Base-by-base conservation (phyloP, 768 basidiomycete genomes). In the Leccinum sublutescens region DNA sequence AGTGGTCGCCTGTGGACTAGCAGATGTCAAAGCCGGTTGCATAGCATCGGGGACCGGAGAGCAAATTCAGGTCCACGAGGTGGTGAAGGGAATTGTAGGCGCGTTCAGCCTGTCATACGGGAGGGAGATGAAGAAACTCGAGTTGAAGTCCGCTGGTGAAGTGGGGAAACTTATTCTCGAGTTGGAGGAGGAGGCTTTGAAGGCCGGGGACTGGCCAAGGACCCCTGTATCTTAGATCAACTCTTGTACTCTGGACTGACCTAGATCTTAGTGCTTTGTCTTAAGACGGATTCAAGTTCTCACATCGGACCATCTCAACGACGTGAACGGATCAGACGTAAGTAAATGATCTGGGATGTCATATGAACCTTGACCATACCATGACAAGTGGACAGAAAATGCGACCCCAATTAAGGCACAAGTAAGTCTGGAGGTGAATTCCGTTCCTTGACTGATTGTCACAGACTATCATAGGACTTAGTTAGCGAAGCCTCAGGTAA, bases 1-100 rank as follows among this genome's bases (percentile, higher is more conserved):
- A 57, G 82, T 98, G 53, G 85, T 96, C 5, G 97, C 96, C 2
- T 99, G 97, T 72, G 97, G 97, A 3, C 77, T 98, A 51, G 81
- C 79, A 10, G 89, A 91, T 59, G 93, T 98, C 43, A 83, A 78
- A 55, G 93, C 95, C 1, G 88, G 85, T 0, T 89, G 83, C 55
- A 80, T 92, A 52, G 82, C 80, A 59, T 69, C 71, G 47, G 82
- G 78, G 23, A 72, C 71, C n/a, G 75, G 74, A 14, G 69, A 74
- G 54, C 52, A 67, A 19, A 61, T 83, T 14, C 65, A 72, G 19
- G 76, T 90, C 7, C 72, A 75, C 51, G 78, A 74, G 4, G 86
- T 88, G 67, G 78, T 88, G 33, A 71, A 75, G 7, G 82, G 76
- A 19, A 61, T 91, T 50, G 72, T 84, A 21, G 60, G 68, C 38